Evolutionary conservation across 164 flowering plant genomes (phyloP), one percentile per base, ranked within the genome.

Genomic region (Taxillus chinensis): DNA sequence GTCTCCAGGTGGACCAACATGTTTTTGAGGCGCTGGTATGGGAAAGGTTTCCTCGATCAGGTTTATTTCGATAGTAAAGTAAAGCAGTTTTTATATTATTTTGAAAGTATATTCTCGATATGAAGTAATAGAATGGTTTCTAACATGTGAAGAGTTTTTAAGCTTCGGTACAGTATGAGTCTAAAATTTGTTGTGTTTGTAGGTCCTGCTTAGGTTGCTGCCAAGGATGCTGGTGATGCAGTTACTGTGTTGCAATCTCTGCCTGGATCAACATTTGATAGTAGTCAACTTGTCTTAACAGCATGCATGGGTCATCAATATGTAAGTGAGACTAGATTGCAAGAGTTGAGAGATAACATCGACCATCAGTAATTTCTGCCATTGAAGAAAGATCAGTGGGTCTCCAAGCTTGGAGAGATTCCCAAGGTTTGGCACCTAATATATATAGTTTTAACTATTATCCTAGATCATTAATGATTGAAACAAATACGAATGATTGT

Each of bases 181-280:
- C 27, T 27, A 27, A 27, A 27, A 27, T 27, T 27, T 0, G 27
- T 27, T 27, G 27, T 27, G 27, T 27, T 27, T 27, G 27, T 27
- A 27, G 27, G 27, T 27, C 27, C 27, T 27, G 27, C 27, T 27
- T 27, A 0, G 2, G 27, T 27, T 2, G 27, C 27, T 27, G 27
- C 27, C 27, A 27, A 27, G 27, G 27, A 27, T 27, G 27, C 27
- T 27, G 27, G 27, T 27, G 27, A 27, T 27, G 27, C 27, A 27
- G 27, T 27, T 27, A 27, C 27, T 27, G 2, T 27, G 27, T 27
- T 27, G 0, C 27, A 27, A 27, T 27, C 27, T 57, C 78, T 95
- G 66, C 86, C 96, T 70, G 89, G 97, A 41, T 95, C 99, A 62
- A 95, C 99, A 65, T 95, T 95, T 72, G 99, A 95, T 63, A 95